Base-by-base conservation (phyloP, 441 rosid species). In the Euphorbia schlechtendalii region DNA sequence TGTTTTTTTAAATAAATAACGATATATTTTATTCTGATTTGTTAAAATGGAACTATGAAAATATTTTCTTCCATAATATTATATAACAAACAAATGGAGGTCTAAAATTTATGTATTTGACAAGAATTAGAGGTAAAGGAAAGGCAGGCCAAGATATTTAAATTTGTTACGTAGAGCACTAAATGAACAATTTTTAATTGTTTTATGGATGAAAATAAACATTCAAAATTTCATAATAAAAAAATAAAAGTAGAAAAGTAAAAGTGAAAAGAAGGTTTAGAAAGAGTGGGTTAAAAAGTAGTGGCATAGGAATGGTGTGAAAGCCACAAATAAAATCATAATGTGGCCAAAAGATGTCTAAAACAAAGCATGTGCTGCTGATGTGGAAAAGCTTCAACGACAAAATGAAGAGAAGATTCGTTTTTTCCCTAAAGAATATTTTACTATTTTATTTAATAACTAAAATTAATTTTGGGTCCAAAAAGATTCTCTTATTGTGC, bases 221-320 rank as follows among this genome's bases (percentile, higher is more conserved):
- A 48, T 4, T 17, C 1, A 48, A 7, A 18, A 32, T 32, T 7
- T 2, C 36, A 32, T 32, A 32, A 48, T 22, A 49, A 21, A 52
- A 7, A 40, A 5, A 40, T 5, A 12, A 40, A 43, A 10, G 2
- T 3, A 5, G 12, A 2, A 43, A 43, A 43, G 48, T 43, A 14
- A 43, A 43, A 0, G 17, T 43, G 48, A 12, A 53, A 60, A 41
- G 21, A 27, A 21, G 58, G 46, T 36, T 70, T 69, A 45, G 15
- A 10, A 32, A 17, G 5, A 24, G 63, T 5, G 64, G 17, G 32
- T 49, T 38, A 63, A 45, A 62, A 13, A n/a, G n/a, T n/a, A n/a
- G n/a, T n/a, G n/a, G n/a, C n/a, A n/a, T n/a, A n/a, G n/a, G 78
- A 67, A 66, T 74, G 72, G 82, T 78, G 78, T 79, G 85, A 66